phyloP scores from a whole-genome alignment of 805 yeast genomes.

The Komagataella pseudopastoris region DNA sequence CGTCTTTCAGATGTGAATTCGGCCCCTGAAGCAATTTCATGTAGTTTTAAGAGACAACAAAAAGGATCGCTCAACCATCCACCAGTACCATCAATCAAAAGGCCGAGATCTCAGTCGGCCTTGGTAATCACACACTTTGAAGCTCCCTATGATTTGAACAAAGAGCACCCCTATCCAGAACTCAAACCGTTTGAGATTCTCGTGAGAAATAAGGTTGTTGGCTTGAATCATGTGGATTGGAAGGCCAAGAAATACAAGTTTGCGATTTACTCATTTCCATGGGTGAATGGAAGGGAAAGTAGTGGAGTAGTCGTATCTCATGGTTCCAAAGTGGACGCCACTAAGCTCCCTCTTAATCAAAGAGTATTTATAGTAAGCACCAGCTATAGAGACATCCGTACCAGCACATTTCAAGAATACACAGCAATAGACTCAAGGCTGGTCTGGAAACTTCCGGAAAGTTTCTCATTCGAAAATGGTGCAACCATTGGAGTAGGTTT shows the following conservation, averaged over 20 bases:
- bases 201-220: slow-evolving; percentile 19
- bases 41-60: background rate
- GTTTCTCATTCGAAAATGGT: slow-evolving; percentile 21
- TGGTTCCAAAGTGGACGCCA: slow-evolving; percentile 18
- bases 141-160: slow-evolving; percentile 10
- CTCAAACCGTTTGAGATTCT: slow-evolving; percentile 12
- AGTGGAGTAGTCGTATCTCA: slow-evolving; percentile 23
- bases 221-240: slow-evolving; percentile 37
- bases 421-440: slow-evolving; percentile 29
- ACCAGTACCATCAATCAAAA: background rate
- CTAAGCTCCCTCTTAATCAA: slow-evolving; percentile 16
- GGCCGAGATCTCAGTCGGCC: slow-evolving; percentile 7
- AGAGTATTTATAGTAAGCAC: slow-evolving; percentile 31
- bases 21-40: background rate
- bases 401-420: slow-evolving; percentile 33
- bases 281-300: slow-evolving; percentile 36
- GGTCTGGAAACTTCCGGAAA: slow-evolving; percentile 27
- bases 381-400: slow-evolving; percentile 29
- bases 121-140: slow-evolving; percentile 10
- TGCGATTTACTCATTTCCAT: slow-evolving; percentile 33
- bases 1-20: background rate
- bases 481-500: slow-evolving; percentile 34
- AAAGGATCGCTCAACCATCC: background rate
- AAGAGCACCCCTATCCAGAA: slow-evolving; percentile 10
- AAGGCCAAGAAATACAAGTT: slow-evolving; percentile 30